Conservation (phyloP, 2,329 filamentous ascomycete genomes). For the Diaporthe sp. region DNA sequence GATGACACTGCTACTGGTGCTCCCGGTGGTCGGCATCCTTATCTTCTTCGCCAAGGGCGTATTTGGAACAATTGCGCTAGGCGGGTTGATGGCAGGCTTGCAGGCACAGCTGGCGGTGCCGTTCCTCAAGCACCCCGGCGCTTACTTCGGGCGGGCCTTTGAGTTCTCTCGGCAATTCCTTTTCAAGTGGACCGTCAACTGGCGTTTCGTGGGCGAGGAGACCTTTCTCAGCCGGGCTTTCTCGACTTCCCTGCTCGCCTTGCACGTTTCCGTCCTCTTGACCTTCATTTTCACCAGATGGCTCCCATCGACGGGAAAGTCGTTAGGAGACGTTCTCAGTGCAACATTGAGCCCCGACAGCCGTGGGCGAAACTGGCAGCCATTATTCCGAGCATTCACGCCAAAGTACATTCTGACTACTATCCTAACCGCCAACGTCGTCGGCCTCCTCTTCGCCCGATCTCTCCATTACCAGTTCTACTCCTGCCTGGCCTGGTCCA, state of each 20-base stretch:
- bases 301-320: conserved; percentile 76
- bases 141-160: conserved; percentile 87
- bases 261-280: conserved; percentile 76
- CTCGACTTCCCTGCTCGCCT: conserved; percentile 73
- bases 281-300: conserved; percentile 78
- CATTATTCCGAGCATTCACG: conserved; percentile 51
- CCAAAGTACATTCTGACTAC: conserved; percentile 82
- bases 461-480: conserved; percentile 97
- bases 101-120: conserved; percentile 78
- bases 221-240: conserved; percentile 80
- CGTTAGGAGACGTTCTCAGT: conserved; percentile 66
- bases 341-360: conserved; percentile 59
- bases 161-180: conserved; percentile 92
- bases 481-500: conserved; percentile 90
- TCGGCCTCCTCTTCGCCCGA: conserved; percentile 88
- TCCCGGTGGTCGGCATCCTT: conserved; percentile 84
- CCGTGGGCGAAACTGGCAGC: conserved; percentile 48
- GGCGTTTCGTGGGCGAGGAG: conserved; percentile 92
- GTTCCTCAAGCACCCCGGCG: conserved; percentile 77
- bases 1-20: conserved; percentile 88
- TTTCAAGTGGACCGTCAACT: conserved; percentile 99
- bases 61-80: conserved; percentile 74
- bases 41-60: conserved; percentile 82
- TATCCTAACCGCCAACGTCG: conserved; percentile 80
- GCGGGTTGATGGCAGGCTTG: conserved; percentile 34